Conservation (phyloP, 2,329 filamentous ascomycete species). For the Blastomyces parvus region DNA sequence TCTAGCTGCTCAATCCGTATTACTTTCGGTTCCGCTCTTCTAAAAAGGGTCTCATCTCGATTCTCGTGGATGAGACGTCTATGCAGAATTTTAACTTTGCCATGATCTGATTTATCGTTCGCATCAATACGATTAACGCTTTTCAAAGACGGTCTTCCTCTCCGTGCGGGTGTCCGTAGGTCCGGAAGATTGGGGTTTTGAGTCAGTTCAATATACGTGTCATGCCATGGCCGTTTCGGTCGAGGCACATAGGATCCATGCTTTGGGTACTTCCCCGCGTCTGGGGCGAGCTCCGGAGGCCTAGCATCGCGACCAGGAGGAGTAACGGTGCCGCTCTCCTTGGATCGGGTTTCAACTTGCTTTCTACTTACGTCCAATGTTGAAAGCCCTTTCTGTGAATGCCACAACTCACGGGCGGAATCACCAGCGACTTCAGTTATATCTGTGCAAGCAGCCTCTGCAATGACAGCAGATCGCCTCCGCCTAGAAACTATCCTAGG, state of each 20-base stretch:
- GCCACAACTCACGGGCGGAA: constrained; percentile 24
- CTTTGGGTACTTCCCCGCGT: constrained; percentile 15
- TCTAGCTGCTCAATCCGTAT: background rate
- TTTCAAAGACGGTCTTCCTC: constrained; percentile 13
- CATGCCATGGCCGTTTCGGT: constrained; percentile 28
- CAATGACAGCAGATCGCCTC: constrained; percentile 48
- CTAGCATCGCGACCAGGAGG: constrained; percentile 24
- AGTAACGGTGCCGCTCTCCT: constrained; percentile 22
- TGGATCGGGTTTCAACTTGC: constrained; percentile 24
- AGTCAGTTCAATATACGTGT: constrained; percentile 31
- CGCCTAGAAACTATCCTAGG: constrained; percentile 50
- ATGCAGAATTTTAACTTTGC: background rate
- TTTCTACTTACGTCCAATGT: constrained; percentile 19
- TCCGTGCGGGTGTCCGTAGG: constrained; percentile 22
- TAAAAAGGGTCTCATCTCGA: background rate
- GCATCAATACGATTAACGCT: background rate
- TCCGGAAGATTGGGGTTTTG: background rate
- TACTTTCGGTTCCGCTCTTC: background rate
- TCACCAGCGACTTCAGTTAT: constrained; percentile 23
- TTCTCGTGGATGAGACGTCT: constrained; percentile 5
- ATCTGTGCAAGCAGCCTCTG: constrained; percentile 46
- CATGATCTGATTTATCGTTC: background rate
- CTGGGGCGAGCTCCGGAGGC: constrained; percentile 21
- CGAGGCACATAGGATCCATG: constrained; percentile 26
- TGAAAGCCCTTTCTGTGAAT: constrained; percentile 21